Evolutionary conservation across 257 asterid species (phyloP).

Genomic region (Ajuga chamaepitys): DNA sequence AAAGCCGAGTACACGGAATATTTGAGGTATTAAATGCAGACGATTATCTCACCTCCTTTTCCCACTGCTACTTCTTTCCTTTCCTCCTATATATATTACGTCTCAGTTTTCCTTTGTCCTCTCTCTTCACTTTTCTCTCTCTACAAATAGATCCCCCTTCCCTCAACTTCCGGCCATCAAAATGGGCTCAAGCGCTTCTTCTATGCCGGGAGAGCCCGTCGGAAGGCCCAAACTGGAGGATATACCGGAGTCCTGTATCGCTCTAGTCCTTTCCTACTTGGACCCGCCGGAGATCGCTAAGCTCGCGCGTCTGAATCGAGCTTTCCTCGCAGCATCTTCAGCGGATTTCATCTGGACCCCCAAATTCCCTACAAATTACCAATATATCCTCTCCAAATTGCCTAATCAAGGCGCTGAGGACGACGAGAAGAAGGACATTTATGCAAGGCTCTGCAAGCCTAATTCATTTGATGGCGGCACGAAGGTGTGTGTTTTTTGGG

Average conservation of each 20-base stretch:
- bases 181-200: slow-evolving; percentile 68
- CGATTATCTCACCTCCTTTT: neutral
- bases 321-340: slow-evolving; percentile 67
- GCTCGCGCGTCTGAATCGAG: slow-evolving; percentile 54
- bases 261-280: slow-evolving; percentile 48
- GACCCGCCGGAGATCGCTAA: slow-evolving; percentile 82
- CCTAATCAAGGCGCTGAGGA: slow-evolving; percentile 19
- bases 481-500: slow-evolving; percentile 42
- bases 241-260: slow-evolving; percentile 78
- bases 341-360: slow-evolving; percentile 82
- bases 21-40: neutral
- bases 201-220: slow-evolving; percentile 21
- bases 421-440: slow-evolving; percentile 51
- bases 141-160: neutral
- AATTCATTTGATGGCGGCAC: slow-evolving; percentile 52
- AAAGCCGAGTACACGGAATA: neutral
- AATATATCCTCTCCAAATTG: slow-evolving; percentile 35
- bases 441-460: slow-evolving; percentile 45
- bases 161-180: slow-evolving; percentile 1
- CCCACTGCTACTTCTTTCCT: neutral
- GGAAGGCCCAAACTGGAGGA: slow-evolving; percentile 55
- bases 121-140: slow-evolving; percentile 6
- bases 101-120: neutral
- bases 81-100: neutral
- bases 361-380: slow-evolving; percentile 57